Evolutionary conservation across 768 basidiomycete species (phyloP).

Genomic region (Trametes maxima): DNA sequence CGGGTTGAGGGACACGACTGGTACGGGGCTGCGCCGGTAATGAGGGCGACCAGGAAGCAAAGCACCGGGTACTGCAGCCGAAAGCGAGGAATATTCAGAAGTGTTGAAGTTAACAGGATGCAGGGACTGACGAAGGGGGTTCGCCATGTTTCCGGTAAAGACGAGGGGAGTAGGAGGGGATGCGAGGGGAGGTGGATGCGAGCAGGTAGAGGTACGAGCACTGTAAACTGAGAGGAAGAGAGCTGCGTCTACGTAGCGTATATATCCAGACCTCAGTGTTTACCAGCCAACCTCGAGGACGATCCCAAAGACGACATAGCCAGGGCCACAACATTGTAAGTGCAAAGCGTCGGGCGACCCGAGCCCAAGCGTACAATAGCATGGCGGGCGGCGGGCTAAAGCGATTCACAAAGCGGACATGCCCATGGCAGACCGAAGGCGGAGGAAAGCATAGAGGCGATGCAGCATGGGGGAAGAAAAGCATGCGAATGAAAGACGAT

Average conservation of each 20-base stretch:
- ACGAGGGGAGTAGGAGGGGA: not conserved
- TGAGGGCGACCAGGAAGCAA: not conserved
- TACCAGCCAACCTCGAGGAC: not conserved
- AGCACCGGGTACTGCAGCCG: not conserved
- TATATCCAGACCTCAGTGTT: not conserved
- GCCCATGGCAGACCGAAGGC: not conserved
- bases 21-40: too few species aligned
- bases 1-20: too few species aligned
- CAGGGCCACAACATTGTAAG: not conserved
- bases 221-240: not conserved
- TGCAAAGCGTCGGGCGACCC: not conserved
- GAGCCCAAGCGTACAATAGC: not conserved
- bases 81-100: not conserved
- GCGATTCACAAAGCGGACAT: not conserved
- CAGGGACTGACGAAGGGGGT: not conserved
- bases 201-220: not conserved
- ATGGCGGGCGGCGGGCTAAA: not conserved
- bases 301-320: not conserved
- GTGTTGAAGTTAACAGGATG: conserved; percentile 1
- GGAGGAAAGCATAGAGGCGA: not conserved
- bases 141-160: not conserved
- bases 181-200: not conserved
- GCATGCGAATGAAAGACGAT: not conserved
- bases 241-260: not conserved
- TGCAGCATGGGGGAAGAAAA: not conserved